Evolutionary conservation across 1,139 yeast genomes (phyloP), one percentile per base, ranked within the genome.

Genomic region (Geotrichum histeridarum): DNA sequence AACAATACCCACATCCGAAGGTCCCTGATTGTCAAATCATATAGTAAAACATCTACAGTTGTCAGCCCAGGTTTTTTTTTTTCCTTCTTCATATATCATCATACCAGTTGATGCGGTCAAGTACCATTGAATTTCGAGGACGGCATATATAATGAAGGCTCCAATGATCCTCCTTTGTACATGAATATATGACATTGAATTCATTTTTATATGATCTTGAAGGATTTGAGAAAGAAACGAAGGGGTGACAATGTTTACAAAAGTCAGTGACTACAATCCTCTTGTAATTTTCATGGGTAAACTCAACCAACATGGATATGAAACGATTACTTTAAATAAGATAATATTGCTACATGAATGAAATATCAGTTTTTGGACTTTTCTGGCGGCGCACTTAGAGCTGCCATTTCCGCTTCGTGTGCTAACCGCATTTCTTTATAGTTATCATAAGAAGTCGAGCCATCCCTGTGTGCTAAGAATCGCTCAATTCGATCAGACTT

Each of bases 391-490:
- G 50, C 17, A 4, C 35, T 31, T 1, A 48, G 14, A 2, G 42
- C 42, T 12, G 35, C 4, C 14, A 39, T 42, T 15, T 48, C 42
- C 1, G 47, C 41, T 27, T 53, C 49, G 9, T 43, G 47, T 2
- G 49, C 42, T 12, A 32, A n/a, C 11, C 39, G 47, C 32, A 48
- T 30, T 12, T 50, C 49, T 36, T 37, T 47, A 18, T 51, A 54
- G 47, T 54, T 54, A 15, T 54, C 54, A 36, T 54, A 54, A 14
- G 51, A 42, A 1, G 37, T 30, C 6, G 52, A 45, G 4, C 51
- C 54, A 14, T 55, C 54, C 12, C 58, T 22, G 14, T 53, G 55
- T 8, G 55, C 55, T 30, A 53, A 42, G 36, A 53, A 53, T 9
- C 55, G 41, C 17, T 35, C 27, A 22, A 53, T 53, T 18, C 55